These are phyloP conservation scores for Pistacia atlantica DNA, from an alignment of 345 rosid species.

Conservation along the genomic window DNA sequence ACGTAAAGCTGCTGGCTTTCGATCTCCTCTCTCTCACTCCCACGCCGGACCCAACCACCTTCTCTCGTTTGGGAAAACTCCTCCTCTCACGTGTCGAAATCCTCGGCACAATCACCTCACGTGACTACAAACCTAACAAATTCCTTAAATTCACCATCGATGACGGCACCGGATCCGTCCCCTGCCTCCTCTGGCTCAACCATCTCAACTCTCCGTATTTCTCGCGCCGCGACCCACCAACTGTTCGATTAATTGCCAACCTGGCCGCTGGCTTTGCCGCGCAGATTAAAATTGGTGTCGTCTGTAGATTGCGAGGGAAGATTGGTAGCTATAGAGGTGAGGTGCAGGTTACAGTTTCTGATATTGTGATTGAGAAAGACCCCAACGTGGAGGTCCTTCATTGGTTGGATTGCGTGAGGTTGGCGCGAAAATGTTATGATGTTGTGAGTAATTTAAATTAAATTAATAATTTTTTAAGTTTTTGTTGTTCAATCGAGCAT, in stretches of 20 bases:
- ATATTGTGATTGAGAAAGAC: constrained; percentile 67
- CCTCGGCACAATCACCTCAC: constrained; percentile 55
- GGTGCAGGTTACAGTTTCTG: constrained; percentile 67
- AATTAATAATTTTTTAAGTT: neutral
- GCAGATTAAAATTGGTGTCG: constrained; percentile 48
- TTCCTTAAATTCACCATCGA: constrained; percentile 69
- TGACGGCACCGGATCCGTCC: constrained; percentile 68
- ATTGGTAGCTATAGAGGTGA: constrained; percentile 54
- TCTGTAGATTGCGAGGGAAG: constrained; percentile 74
- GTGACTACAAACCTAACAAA: constrained; percentile 49
- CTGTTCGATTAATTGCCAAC: constrained; percentile 51
- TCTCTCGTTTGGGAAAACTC: constrained; percentile 32
- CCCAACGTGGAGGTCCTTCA: constrained; percentile 82
- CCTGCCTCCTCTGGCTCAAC: constrained; percentile 87
- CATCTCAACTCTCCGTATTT: constrained; percentile 57
- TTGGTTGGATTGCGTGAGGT: constrained; percentile 67
- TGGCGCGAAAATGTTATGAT: constrained; percentile 41
- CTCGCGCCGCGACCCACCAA: constrained; percentile 43
- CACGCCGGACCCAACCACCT: constrained; percentile 34
- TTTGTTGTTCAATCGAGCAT: neutral
- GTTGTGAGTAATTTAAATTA: neutral
- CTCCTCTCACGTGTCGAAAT: constrained; percentile 62
- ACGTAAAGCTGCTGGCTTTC: constrained; percentile 59
- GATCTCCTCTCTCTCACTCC: constrained; percentile 49
- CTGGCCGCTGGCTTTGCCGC: constrained; percentile 47